phyloP scores from a whole-genome alignment of 2,329 filamentous ascomycete genomes.

The Hymenoscyphus occultus region DNA sequence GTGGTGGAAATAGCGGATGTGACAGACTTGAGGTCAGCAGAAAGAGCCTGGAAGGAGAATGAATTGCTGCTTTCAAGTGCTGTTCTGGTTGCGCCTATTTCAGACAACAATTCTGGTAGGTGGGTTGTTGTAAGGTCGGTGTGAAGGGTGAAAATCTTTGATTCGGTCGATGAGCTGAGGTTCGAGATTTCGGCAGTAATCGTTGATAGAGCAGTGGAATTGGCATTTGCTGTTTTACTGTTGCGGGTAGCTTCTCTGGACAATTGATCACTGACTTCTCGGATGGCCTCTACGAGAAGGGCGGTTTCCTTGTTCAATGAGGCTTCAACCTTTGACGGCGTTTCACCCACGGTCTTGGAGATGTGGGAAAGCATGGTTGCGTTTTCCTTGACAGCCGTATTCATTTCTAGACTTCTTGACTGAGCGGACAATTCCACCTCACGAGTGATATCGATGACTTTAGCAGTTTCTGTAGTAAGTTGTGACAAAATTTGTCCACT shows the following conservation, averaged over 20 bases:
- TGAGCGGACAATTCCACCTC: background rate
- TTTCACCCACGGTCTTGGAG: background rate
- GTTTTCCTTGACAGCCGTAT: conserved; percentile 4
- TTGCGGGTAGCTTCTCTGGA: background rate
- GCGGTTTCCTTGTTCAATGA: background rate
- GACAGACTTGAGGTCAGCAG: conserved; percentile 14
- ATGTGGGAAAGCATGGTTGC: conserved; percentile 3
- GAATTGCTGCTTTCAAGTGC: conserved; percentile 4
- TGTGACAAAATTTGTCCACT: background rate
- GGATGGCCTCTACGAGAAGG: background rate
- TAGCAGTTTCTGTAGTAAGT: background rate
- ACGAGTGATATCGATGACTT: background rate
- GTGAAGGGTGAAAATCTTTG: conserved; percentile 1
- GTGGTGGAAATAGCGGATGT: conserved; percentile 13
- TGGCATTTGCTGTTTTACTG: background rate
- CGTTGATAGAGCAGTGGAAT: background rate
- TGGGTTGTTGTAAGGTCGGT: conserved; percentile 3
- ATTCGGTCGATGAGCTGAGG: background rate
- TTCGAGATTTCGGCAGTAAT: conserved; percentile 1
- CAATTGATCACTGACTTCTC: background rate
- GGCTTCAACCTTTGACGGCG: background rate
- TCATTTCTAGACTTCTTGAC: background rate
- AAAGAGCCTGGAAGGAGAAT: conserved; percentile 15
- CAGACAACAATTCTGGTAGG: conserved; percentile 3
- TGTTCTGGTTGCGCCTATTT: background rate